Base-by-base conservation (phyloP, 1,284 basidiomycete genomes). In the Marasmius sp. region DNA sequence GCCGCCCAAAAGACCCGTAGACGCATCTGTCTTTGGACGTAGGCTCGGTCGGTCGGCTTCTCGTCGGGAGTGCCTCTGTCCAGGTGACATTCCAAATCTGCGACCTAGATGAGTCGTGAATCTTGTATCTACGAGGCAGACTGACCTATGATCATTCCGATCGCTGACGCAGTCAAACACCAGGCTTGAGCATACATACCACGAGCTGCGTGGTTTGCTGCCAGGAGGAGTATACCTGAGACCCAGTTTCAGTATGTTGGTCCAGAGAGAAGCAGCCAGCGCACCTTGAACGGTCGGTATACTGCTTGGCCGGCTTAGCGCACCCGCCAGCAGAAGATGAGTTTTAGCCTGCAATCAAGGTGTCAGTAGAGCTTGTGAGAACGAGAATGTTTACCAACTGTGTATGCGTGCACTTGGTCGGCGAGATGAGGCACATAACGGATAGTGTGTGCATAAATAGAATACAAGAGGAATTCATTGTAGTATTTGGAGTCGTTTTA, bases 81-180 rank as follows among this genome's bases (percentile, higher is more conserved):
- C 16, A 63, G 41, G 54, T 65, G 61, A 37, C 64, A 65, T 22
- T 59, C 64, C 27, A 65, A 39, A 57, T 65, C 64, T 64, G 41
- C 43, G 50, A 14, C 36, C 18, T 20, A 7, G 9, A 27, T 51
- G 9, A 38, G 37, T 49, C 38, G 38, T 41, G 8, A 22, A 14
- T 34, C 10, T 11, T 6, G 27, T 10, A 50, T 50, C 34, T 47
- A 49, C 5, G 34, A 12, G 7, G 14, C 33, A n/a, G 27, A 54
- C 57, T 11, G 37, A 62, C 63, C 63, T 36, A 59, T 62, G 49
- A 65, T 60, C 64, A 65, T 65, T 22, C 59, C 64, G 34, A 65
- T 48, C 5, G 64, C 64, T 10, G 59, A 58, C 8, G 58, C 62
- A 41, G 59, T 56, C 5, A 65, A 41, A 54, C 59, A 61, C 64